phyloP scores from a whole-genome alignment of 176 grass and related monocot species.

The Thalia dealbata region DNA sequence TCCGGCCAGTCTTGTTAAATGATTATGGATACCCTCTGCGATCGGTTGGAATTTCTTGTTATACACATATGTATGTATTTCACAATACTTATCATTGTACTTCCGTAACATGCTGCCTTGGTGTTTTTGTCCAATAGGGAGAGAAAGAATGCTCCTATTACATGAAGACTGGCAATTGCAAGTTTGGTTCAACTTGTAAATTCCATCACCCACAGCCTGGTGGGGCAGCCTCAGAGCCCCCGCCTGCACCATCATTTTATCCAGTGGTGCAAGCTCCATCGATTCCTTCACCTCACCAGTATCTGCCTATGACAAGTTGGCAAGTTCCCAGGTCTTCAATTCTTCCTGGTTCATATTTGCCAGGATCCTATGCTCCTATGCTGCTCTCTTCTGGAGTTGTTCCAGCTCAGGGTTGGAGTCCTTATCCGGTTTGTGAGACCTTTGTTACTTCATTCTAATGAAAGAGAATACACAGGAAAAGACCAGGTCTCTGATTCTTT shows the following conservation, averaged over 20 bases:
- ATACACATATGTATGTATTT: not conserved
- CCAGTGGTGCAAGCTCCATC: slow-evolving; percentile 33
- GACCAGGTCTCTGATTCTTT: not conserved
- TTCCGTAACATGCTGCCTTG: not conserved
- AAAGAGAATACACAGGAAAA: not conserved
- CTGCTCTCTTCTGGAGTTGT: slow-evolving; percentile 59
- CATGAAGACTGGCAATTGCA: slow-evolving; percentile 85
- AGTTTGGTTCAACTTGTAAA: slow-evolving; percentile 77
- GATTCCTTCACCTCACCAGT: slow-evolving; percentile 47
- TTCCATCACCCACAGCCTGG: slow-evolving; percentile 60
- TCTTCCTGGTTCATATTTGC: slow-evolving; percentile 22
- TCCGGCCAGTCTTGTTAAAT: slow-evolving; percentile 47
- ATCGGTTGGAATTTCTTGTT: slow-evolving; percentile 27
- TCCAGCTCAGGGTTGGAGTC: slow-evolving; percentile 77
- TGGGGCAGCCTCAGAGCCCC: slow-evolving; percentile 21
- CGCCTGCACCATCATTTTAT: slow-evolving; percentile 36
- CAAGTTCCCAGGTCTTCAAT: slow-evolving; percentile 67
- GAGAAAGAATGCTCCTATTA: slow-evolving; percentile 91
- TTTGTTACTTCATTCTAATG: not conserved
- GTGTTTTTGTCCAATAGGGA: slow-evolving; percentile 27
- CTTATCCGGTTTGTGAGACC: slow-evolving; percentile 51
- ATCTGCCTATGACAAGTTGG: slow-evolving; percentile 49
- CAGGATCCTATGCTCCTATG: slow-evolving; percentile 68
- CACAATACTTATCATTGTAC: slow-evolving; percentile 1
- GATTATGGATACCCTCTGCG: slow-evolving; percentile 58